Evolutionary conservation across 1,284 basidiomycete species (phyloP).

Genomic region (Microbotryum scabiosae): DNA sequence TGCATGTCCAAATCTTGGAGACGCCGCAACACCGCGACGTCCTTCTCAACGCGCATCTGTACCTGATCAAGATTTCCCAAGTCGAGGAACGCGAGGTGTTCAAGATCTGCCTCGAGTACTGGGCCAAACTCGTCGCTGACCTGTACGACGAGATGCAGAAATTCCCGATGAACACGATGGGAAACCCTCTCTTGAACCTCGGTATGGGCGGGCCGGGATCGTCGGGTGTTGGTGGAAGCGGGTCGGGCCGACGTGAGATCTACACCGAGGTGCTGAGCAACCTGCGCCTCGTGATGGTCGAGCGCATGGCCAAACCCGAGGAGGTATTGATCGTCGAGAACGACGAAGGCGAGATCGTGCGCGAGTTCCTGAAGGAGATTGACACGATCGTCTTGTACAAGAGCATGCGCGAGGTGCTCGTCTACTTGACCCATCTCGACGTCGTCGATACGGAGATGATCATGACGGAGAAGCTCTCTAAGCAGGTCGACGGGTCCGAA

Average conservation of each 20-base stretch:
- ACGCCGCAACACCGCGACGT: constrained; percentile 86
- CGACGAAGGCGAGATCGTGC: constrained; percentile 98
- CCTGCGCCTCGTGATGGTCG: constrained; percentile 90
- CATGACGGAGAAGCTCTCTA: constrained; percentile 90
- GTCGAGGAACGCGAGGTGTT: constrained; percentile 98
- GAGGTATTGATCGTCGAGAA: constrained; percentile 99
- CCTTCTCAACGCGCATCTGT: constrained; percentile 90
- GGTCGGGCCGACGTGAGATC: constrained; percentile 74
- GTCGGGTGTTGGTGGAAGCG: constrained; percentile 44
- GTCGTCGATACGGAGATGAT: constrained; percentile 94
- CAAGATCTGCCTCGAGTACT: constrained; percentile 99
- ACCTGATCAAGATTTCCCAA: constrained; percentile 97
- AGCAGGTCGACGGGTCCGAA: constrained; percentile 68
- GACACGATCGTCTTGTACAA: constrained; percentile 99
- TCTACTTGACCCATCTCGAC: constrained; percentile 93
- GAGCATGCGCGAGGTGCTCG: constrained; percentile 83
- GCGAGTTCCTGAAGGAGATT: constrained; percentile 98
- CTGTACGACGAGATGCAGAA: constrained; percentile 97
- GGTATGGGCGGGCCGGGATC: constrained; percentile 42
- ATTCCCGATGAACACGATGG: constrained; percentile 80
- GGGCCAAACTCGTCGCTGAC: constrained; percentile 95
- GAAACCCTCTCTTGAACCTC: constrained; percentile 75
- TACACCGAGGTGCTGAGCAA: constrained; percentile 93
- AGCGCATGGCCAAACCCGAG: constrained; percentile 99
- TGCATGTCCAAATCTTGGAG: constrained; percentile 84